These are phyloP conservation scores for Aspergillus terreus DNA, from an alignment of 2,329 filamentous ascomycete species.

Conservation along the genomic window DNA sequence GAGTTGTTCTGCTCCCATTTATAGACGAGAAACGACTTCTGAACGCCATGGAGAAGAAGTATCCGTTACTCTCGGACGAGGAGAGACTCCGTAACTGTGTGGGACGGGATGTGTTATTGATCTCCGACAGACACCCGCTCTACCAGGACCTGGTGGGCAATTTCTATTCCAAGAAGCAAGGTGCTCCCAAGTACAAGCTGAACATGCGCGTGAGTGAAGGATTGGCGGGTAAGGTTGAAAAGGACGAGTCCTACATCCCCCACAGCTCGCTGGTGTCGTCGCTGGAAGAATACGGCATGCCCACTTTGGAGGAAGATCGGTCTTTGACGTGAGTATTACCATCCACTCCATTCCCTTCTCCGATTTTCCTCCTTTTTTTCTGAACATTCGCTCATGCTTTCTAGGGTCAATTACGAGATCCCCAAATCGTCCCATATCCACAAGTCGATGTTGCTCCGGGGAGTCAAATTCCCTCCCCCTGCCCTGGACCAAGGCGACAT, in stretches of 20 bases:
- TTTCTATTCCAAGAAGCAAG: constrained; percentile 90
- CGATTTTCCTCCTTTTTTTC: constrained; percentile 1
- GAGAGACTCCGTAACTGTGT: constrained; percentile 74
- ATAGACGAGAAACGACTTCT: constrained; percentile 89
- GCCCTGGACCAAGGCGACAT: constrained; percentile 74
- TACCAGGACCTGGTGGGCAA: constrained; percentile 80
- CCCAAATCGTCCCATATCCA: constrained; percentile 69
- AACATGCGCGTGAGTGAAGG: constrained; percentile 73
- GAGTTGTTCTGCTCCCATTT: constrained; percentile 87
- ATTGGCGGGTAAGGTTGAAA: constrained; percentile 74
- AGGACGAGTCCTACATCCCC: constrained; percentile 78
- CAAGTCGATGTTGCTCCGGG: constrained; percentile 91
- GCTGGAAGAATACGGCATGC: constrained; percentile 66
- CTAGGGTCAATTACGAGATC: constrained; percentile 80
- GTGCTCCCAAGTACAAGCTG: constrained; percentile 62
- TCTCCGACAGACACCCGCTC: constrained; percentile 79
- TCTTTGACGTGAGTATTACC: constrained; percentile 67
- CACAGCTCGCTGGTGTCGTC: constrained; percentile 78
- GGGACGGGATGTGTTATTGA: constrained; percentile 75
- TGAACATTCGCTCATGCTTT: constrained; percentile 19
- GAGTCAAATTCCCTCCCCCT: constrained; percentile 68
- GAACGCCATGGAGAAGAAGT: constrained; percentile 75
- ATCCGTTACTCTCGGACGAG: constrained; percentile 71
- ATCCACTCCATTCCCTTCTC: not conserved
- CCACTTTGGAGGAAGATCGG: constrained; percentile 76